These are phyloP conservation scores for Trametes cubensis DNA, from an alignment of 768 basidiomycete genomes.

Conservation along the genomic window DNA sequence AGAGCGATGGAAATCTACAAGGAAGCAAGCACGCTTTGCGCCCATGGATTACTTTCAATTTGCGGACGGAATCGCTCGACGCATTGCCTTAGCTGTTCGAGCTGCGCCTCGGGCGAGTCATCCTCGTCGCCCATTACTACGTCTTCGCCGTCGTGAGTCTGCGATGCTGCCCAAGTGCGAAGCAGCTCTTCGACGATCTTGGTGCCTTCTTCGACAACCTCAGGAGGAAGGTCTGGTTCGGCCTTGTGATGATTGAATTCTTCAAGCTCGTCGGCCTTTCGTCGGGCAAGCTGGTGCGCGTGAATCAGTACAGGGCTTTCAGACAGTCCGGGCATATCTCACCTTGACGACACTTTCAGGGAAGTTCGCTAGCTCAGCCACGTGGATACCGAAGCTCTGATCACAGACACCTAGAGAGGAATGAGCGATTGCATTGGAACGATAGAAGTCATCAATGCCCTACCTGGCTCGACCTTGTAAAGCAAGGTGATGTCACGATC, in stretches of 20 bases:
- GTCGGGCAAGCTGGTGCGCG: conserved; percentile 70
- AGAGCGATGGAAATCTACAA: conserved; percentile 11
- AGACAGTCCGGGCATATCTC: conserved; percentile 14
- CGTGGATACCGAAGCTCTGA: conserved; percentile 98
- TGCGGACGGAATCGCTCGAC: conserved; percentile 66
- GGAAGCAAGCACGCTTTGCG: conserved; percentile 55
- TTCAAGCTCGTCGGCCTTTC: conserved; percentile 90
- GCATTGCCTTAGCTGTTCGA: conserved; percentile 56
- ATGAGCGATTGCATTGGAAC: background rate
- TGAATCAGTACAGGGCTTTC: background rate
- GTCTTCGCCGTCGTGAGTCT: conserved; percentile 44
- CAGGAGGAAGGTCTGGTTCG: conserved; percentile 51
- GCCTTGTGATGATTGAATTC: conserved; percentile 61
- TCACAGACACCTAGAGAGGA: conserved; percentile 74
- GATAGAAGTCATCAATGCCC: conserved; percentile 21
- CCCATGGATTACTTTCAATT: conserved; percentile 82
- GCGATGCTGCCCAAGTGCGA: conserved; percentile 56
- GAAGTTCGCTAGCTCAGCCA: conserved; percentile 96
- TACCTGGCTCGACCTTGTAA: conserved; percentile 80
- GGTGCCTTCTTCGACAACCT: conserved; percentile 78
- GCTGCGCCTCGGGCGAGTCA: conserved; percentile 37
- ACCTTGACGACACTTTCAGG: conserved; percentile 92
- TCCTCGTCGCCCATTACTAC: conserved; percentile 55
- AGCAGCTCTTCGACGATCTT: conserved; percentile 80
- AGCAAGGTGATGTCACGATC: conserved; percentile 81